A percentile compares a stretch with the other conserved stretches of the same genome.
phyloP scores from a whole-genome alignment of 495 filamentous ascomycete genomes.

The Hypoxylon crocopeplum region DNA sequence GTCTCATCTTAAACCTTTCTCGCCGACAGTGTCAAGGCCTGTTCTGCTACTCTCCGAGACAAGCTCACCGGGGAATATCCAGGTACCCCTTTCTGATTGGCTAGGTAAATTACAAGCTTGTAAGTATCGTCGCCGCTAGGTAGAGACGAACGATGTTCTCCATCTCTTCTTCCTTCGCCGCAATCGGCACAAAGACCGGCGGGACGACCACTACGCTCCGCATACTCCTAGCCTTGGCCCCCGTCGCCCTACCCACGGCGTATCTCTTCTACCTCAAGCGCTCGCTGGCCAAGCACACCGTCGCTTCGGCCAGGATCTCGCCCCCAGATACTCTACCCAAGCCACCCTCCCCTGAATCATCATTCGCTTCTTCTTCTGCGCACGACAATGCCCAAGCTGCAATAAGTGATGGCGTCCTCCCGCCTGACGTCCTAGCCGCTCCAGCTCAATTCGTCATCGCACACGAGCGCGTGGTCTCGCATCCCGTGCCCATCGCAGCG shows the following conservation, averaged over 20 bases:
- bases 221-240: conserved; percentile 19
- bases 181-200: neutral
- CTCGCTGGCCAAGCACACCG: conserved; percentile 8
- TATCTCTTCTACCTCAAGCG: conserved; percentile 14
- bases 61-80: too few relatives aligned
- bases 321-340: too few relatives aligned
- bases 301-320: conserved; percentile 2
- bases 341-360: too few relatives aligned
- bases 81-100: too few relatives aligned
- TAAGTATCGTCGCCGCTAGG: too few relatives aligned
- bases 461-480: conserved; percentile 39
- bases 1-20: too few relatives aligned
- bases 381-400: too few relatives aligned
- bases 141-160: too few relatives aligned
- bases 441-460: conserved; percentile 30
- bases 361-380: too few relatives aligned
- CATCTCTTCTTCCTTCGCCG: neutral
- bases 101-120: too few relatives aligned
- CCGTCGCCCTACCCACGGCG: conserved; percentile 21
- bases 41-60: too few relatives aligned
- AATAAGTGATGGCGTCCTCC: conserved; percentile 1
- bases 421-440: conserved; percentile 2
- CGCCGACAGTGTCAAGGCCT: neutral
- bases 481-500: neutral
- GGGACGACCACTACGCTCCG: neutral